Conservation (phyloP, 192 early-diverging fungal species). For the Helicostylum pulchrum region DNA sequence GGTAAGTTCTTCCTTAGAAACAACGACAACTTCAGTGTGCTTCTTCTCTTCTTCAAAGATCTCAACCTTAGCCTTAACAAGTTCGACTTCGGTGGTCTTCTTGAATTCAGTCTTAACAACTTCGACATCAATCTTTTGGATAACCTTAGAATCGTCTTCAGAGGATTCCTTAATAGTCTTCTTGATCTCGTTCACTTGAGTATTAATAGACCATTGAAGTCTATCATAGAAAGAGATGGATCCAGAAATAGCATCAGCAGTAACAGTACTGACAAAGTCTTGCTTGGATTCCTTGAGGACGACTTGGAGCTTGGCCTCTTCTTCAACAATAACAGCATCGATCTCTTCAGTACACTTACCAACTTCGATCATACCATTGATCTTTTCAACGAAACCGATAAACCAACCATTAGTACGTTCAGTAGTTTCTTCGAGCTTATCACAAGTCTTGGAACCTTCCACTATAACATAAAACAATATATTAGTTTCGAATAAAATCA, state of each 20-base stretch:
- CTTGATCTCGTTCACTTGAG: not conserved
- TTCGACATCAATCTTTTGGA: not conserved
- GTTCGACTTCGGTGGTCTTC: not conserved
- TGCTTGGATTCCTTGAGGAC: conserved; percentile 7
- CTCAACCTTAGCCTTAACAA: not conserved
- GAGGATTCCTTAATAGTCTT: conserved; percentile 9
- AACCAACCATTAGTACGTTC: conserved; percentile 9
- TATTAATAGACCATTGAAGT: not conserved
- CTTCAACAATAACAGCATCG: conserved; percentile 9
- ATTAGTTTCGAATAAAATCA: too few relatives aligned
- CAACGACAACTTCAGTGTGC: not conserved
- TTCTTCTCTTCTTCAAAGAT: conserved; percentile 2
- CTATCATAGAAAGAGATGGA: not conserved
- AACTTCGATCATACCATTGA: not conserved
- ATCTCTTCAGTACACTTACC: conserved; percentile 9
- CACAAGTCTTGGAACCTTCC: not conserved
- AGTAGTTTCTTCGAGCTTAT: not conserved
- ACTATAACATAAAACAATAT: not conserved
- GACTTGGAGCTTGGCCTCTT: not conserved
- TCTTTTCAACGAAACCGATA: not conserved
- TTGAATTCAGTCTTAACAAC: conserved; percentile 1
- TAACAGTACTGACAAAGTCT: not conserved
- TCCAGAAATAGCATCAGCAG: not conserved
- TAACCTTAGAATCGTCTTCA: not conserved
- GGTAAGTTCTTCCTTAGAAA: not conserved